A percentile compares a stretch with the other conserved stretches of the same genome.
Evolutionary conservation across 345 rosid species (phyloP).

Genomic region (Citrus hindsii): DNA sequence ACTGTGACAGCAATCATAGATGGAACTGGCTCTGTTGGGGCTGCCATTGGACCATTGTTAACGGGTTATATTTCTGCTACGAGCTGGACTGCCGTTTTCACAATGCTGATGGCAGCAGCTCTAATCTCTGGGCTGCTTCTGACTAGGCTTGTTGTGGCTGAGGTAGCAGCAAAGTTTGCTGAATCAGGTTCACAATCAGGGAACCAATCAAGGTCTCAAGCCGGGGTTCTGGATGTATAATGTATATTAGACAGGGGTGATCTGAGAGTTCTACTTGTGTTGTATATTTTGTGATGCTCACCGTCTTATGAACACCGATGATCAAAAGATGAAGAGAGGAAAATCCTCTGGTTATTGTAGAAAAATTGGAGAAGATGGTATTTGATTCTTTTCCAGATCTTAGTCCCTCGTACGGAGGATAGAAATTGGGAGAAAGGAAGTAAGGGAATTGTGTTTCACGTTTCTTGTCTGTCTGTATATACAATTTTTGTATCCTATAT

Average conservation of each 20-base stretch:
- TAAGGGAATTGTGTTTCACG: background rate
- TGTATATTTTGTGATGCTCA: slow-evolving; percentile 4
- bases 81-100: slow-evolving; percentile 89
- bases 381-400: slow-evolving; percentile 17
- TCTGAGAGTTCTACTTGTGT: background rate
- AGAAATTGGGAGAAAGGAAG: background rate
- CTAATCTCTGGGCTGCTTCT: slow-evolving; percentile 72
- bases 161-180: slow-evolving; percentile 63
- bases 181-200: slow-evolving; percentile 37
- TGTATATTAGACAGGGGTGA: background rate
- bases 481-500: slow-evolving; percentile 8
- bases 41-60: slow-evolving; percentile 88
- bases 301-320: background rate
- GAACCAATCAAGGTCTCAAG: slow-evolving; percentile 18
- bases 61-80: slow-evolving; percentile 83
- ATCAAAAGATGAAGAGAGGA: slow-evolving; percentile 15
- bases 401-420: background rate
- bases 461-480: slow-evolving; percentile 4
- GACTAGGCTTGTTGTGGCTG: slow-evolving; percentile 74
- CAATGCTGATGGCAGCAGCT: slow-evolving; percentile 93
- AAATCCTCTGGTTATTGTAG: slow-evolving; percentile 3
- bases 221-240: slow-evolving; percentile 25
- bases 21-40: slow-evolving; percentile 97
- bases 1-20: slow-evolving; percentile 97
- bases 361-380: slow-evolving; percentile 19